Conservation (phyloP, 106 monocot genomes). For the Dendrobium chrysotoxum region DNA sequence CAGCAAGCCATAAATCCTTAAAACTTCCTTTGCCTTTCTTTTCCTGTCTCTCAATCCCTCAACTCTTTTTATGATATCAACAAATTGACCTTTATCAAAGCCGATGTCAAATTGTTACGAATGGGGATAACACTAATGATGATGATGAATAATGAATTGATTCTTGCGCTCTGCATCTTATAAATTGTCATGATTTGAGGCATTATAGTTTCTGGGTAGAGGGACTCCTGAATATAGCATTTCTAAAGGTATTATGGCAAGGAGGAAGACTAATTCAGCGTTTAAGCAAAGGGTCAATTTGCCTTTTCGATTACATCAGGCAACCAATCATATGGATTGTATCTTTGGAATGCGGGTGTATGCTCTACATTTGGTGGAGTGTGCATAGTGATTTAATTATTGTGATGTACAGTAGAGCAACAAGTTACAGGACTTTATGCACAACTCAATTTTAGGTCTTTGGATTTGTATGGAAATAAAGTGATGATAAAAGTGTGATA, state of each 20-base stretch:
- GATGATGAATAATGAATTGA: neutral
- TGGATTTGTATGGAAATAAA: neutral
- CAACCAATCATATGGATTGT: neutral
- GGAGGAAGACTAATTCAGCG: neutral
- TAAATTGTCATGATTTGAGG: neutral
- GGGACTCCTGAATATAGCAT: neutral
- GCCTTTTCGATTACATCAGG: neutral
- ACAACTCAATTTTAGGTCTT: neutral
- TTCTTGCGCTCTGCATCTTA: neutral
- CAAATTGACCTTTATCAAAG: neutral
- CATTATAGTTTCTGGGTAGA: neutral
- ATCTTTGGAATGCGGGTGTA: neutral
- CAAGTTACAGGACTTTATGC: neutral
- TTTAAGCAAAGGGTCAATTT: neutral
- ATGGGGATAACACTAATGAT: neutral
- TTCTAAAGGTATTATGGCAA: neutral
- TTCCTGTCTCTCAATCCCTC: neutral
- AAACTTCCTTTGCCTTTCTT: neutral
- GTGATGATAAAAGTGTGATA: neutral
- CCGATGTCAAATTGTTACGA: neutral
- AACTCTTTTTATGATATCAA: neutral
- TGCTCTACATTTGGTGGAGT: neutral
- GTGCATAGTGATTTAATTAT: neutral
- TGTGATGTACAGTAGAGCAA: neutral
- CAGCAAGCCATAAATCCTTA: no score